Percentiles rank a stretch among this genome's conserved stretches.
Conservation (phyloP, 2,329 filamentous ascomycete species). For the Penicillium nordicum region DNA sequence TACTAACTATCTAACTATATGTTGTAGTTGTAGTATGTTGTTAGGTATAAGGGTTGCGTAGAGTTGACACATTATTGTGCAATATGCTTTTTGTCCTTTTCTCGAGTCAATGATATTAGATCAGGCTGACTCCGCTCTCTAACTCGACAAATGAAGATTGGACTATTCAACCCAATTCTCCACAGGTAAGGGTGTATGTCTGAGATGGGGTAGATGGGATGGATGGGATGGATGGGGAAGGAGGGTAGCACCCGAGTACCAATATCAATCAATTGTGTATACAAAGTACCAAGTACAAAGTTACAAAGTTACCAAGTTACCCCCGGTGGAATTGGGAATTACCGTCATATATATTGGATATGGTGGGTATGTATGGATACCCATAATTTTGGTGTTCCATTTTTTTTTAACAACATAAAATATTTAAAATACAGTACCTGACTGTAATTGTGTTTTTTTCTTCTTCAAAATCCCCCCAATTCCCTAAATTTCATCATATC, state of each 20-base stretch:
- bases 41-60: not conserved
- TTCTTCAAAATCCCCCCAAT: slow-evolving; percentile 4
- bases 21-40: not conserved
- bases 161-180: not conserved
- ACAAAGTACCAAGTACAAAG: too few relatives aligned
- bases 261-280: not conserved
- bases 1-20: too few relatives aligned
- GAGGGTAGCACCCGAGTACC: not conserved
- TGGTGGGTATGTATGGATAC: not conserved
- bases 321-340: not conserved
- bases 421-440: not conserved
- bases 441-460: slow-evolving; percentile 1
- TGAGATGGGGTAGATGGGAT: not conserved
- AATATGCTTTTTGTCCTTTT: not conserved
- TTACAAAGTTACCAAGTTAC: too few relatives aligned
- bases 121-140: not conserved
- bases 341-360: not conserved
- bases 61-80: not conserved
- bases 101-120: not conserved
- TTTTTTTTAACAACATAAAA: not conserved
- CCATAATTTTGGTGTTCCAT: not conserved
- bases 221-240: too few relatives aligned
- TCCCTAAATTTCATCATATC: slow-evolving; percentile 34
- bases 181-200: not conserved
- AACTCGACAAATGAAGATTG: not conserved